Base-by-base conservation (phyloP, 495 filamentous ascomycete genomes). In the Penicillium macrosclerotiorum region DNA sequence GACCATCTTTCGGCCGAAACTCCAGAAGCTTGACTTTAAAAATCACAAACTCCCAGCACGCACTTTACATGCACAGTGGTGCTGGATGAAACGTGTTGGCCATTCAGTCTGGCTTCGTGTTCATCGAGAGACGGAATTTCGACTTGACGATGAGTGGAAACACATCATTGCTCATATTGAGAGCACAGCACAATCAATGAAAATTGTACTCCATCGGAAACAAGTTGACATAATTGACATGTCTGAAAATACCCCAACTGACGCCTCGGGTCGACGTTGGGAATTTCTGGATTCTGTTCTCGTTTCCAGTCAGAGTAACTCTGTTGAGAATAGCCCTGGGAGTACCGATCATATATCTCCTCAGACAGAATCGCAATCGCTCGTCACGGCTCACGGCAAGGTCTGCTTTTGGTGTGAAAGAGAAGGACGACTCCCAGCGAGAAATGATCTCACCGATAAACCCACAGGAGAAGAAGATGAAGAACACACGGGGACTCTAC, bases 21-120 rank as follows among this genome's bases (percentile, higher is more conserved):
- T 71, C 0, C 20, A 3, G 2, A 16, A 55, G 3, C 51, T 46
- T 33, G 67, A 62, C 0, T 59, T 68, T 8, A 24, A 16, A 4
- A n/a, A 4, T 0, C 11, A 41, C 5, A 44, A 47, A 3, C 11
- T 60, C 8, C 8, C 52, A 2, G 47, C 29, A 5, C 7, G 1
- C 0, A 50, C 45, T 0, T 25, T 71, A 0, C 5, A 53, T 12
- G 38, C 45, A 0, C 69, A 69, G 30, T 67, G 64, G 62, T 12
- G 8, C 0, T 45, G 47, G 16, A 49, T 71, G 49, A 40, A 17
- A n/a, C 13, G 39, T 2, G 12, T 25, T 5, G 30, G 33, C 0
- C 39, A 63, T 12, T 20, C 35, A 0, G 43, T 64, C 0, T 71
- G 64, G 62, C 27, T 33, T 0, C 34, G 55, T n/a, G 63, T 71